Conservation (phyloP, 306 rosid species). For the Vigna nakashimae region DNA sequence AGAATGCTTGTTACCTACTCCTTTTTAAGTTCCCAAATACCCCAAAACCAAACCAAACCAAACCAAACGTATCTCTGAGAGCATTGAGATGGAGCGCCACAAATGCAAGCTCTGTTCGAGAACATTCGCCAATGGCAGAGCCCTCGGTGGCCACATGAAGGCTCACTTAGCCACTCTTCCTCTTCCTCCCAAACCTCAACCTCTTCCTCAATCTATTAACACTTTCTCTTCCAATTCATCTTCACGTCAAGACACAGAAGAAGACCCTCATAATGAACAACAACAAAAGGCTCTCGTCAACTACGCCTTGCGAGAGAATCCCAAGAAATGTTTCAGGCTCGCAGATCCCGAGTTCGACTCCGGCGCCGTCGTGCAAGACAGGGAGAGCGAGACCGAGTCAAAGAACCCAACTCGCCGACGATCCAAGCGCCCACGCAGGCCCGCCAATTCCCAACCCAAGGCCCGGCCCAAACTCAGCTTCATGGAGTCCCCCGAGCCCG, state of each 20-base stretch:
- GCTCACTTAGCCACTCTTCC: slow-evolving; percentile 73
- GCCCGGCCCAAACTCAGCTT: slow-evolving; percentile 43
- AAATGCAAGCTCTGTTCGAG: slow-evolving; percentile 84
- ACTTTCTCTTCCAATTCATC: slow-evolving; percentile 5
- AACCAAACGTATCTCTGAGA: not conserved
- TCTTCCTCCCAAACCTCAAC: slow-evolving; percentile 59
- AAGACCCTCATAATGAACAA: slow-evolving; percentile 14
- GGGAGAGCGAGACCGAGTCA: slow-evolving; percentile 85
- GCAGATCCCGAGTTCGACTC: slow-evolving; percentile 74
- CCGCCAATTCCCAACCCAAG: not conserved
- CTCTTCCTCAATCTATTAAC: not conserved
- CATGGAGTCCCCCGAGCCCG: slow-evolving; percentile 53
- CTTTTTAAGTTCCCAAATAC: slow-evolving; percentile 60
- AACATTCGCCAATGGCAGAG: slow-evolving; percentile 73
- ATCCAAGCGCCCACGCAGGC: slow-evolving; percentile 54
- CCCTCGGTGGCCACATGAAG: slow-evolving; percentile 93
- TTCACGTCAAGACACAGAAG: not conserved
- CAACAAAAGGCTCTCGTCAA: slow-evolving; percentile 55
- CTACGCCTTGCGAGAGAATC: slow-evolving; percentile 74
- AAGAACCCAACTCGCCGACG: slow-evolving; percentile 72
- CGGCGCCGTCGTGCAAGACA: slow-evolving; percentile 65
- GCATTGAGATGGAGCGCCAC: slow-evolving; percentile 55
- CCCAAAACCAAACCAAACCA: not conserved
- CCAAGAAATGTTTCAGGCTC: slow-evolving; percentile 65
- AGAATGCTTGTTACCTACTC: slow-evolving; percentile 96